A percentile compares a stretch with the other conserved stretches of the same genome.
Evolutionary conservation across 805 yeast species (phyloP).

Genomic region (Yarrowia yakushimensis): DNA sequence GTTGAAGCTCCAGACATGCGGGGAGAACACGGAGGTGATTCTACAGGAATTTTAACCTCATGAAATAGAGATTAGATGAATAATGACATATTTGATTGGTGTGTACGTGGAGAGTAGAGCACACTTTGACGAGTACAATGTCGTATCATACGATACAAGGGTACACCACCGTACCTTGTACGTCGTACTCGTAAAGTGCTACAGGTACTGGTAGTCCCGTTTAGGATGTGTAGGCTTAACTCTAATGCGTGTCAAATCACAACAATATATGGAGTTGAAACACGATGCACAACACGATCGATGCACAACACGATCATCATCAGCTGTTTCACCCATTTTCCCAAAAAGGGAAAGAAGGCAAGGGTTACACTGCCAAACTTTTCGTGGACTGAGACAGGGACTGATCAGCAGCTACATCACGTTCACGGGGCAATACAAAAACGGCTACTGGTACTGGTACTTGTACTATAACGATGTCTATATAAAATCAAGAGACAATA

Average conservation of each 20-base stretch:
- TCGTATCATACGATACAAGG: too few species aligned
- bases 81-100: not conserved
- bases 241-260: not conserved
- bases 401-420: not conserved
- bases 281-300: not conserved
- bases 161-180: too few species aligned
- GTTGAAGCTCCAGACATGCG: not conserved
- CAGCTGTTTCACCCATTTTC: not conserved
- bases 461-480: not conserved
- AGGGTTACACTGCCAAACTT: too few species aligned
- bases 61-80: not conserved
- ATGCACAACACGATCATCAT: not conserved
- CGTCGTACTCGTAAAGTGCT: too few species aligned
- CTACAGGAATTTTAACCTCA: slow-evolving; percentile 11
- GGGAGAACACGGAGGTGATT: slow-evolving; percentile 16
- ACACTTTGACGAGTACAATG: too few species aligned
- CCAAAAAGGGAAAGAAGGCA: not conserved
- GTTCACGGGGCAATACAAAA: too few species aligned
- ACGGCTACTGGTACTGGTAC: not conserved
- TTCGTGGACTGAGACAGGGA: not conserved
- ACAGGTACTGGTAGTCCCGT: too few species aligned
- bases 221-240: not conserved
- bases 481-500: not conserved
- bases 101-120: not conserved
- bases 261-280: not conserved